Evolutionary conservation across 2,329 filamentous ascomycete species (phyloP).

Genomic region (Sporothrix mexicana): DNA sequence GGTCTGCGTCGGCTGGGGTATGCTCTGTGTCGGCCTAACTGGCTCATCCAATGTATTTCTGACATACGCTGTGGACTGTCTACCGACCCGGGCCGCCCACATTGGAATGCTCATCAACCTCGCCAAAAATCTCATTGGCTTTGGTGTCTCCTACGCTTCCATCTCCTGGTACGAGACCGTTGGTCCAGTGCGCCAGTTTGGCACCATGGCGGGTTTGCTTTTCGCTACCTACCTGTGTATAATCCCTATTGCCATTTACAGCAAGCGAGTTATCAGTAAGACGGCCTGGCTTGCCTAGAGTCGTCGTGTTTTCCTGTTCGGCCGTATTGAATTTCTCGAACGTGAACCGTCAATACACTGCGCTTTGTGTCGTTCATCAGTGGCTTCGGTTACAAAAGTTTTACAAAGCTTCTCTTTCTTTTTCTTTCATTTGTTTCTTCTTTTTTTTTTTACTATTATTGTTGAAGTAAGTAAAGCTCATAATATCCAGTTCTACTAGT

Average conservation of each 20-base stretch:
- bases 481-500: no score
- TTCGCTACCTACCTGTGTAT: constrained; percentile 5
- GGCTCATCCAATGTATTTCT: constrained; percentile 3
- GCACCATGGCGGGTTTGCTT: constrained; percentile 15
- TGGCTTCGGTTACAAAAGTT: no score
- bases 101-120: constrained; percentile 2
- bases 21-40: constrained; percentile 7
- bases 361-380: no score
- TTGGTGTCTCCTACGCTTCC: constrained; percentile 18
- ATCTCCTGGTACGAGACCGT: constrained; percentile 12
- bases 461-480: no score
- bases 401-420: no score
- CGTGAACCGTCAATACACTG: no score
- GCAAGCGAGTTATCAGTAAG: constrained; percentile 2
- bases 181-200: not conserved
- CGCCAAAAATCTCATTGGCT: constrained; percentile 10
- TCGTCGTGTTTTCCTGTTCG: no score
- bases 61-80: constrained; percentile 4
- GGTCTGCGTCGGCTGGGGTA: constrained; percentile 3
- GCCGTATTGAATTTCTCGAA: no score
- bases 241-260: not conserved
- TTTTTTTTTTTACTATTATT: no score
- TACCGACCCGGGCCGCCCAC: constrained; percentile 4
- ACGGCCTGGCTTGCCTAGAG: constrained; percentile 6
- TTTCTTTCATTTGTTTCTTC: no score